Evolutionary conservation across 2,329 filamentous ascomycete species (phyloP), one percentile per base, ranked within the genome.

Genomic region (Cladobotryum protrusum): DNA sequence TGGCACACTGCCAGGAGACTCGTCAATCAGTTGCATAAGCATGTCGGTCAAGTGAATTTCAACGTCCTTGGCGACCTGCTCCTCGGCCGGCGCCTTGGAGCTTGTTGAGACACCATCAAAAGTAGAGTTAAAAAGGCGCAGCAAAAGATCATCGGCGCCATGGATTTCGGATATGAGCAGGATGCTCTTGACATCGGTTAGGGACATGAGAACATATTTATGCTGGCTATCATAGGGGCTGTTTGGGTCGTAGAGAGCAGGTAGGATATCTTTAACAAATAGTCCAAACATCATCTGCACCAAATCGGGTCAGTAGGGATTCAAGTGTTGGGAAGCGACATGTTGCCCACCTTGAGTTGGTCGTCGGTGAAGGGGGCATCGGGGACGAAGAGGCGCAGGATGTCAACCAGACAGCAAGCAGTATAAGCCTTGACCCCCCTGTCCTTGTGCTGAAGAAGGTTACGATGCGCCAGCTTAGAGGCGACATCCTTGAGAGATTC

Each of bases 211-310:
- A 54, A 96, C 87, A 63, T 95, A 93, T 69, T 93, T 84, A 71
- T 99, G 89, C 68, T 97, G 91, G 54, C 83, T 84, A 68, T 95
- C 92, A 74, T 96, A 97, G 9, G 91, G 85, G 65, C 95, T 86
- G 36, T 85, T 85, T 12, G 91, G 89, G 61, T 96, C 86, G 61
- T 89, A 86, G 20, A 97, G 81, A 42, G 89, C 83, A 43, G 91
- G 90, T 42, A 97, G 78, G 57, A 95, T 86, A 44, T 85, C 84
- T 51, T 82, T 85, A 59, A 96, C 82, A 64, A 96, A 89, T 54
- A 96, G 81, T 24, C 84, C 86, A 72, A 97, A 99, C 65, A 97
- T 92, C 70, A 95, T 90, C 89, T 95, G 49, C 9, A 18, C 34
- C 15, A 24, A 5, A 24, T 19, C 15, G 17, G 6, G 48, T 52